These are phyloP conservation scores for Linnemannia schmuckeri DNA, from an alignment of 192 early-diverging fungal genomes.

Conservation along the genomic window DNA sequence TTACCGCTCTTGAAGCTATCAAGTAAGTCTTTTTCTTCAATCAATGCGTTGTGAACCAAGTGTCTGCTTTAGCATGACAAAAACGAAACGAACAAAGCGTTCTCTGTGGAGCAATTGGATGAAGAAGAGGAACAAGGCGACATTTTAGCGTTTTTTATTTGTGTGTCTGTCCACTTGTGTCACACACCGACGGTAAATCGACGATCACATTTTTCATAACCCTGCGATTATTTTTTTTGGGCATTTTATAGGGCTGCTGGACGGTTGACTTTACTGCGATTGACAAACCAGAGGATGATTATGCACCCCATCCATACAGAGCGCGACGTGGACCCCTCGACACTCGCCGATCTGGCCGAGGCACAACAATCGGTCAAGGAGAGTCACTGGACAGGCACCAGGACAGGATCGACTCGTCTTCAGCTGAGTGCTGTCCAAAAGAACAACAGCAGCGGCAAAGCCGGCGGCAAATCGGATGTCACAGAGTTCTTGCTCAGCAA, in stretches of 20 bases:
- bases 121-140: neutral
- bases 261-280: constrained; percentile 62
- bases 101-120: neutral
- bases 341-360: constrained; percentile 47
- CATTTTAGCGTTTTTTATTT: constrained; percentile 16
- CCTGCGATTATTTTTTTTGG: neutral
- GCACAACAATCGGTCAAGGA: constrained; percentile 28
- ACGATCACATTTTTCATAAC: constrained; percentile 8
- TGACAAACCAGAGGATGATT: constrained; percentile 69
- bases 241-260: constrained; percentile 29
- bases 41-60: neutral
- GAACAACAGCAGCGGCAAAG: constrained; percentile 19
- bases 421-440: constrained; percentile 54
- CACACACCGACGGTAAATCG: constrained; percentile 25
- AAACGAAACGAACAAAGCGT: neutral
- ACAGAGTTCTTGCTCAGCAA: constrained; percentile 67
- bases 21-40: constrained; percentile 65
- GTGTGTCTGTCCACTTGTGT: constrained; percentile 36
- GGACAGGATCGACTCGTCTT: constrained; percentile 49
- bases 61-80: constrained; percentile 28
- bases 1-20: constrained; percentile 72
- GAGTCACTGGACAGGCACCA: constrained; percentile 58
- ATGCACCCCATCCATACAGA: constrained; percentile 72
- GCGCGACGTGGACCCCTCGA: constrained; percentile 74
- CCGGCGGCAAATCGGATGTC: constrained; percentile 54